Percentiles rank a stretch among this genome's conserved stretches.
These are phyloP conservation scores for Musa acuminata DNA, from an alignment of 176 grass and related monocot species.

Conservation along the genomic window DNA sequence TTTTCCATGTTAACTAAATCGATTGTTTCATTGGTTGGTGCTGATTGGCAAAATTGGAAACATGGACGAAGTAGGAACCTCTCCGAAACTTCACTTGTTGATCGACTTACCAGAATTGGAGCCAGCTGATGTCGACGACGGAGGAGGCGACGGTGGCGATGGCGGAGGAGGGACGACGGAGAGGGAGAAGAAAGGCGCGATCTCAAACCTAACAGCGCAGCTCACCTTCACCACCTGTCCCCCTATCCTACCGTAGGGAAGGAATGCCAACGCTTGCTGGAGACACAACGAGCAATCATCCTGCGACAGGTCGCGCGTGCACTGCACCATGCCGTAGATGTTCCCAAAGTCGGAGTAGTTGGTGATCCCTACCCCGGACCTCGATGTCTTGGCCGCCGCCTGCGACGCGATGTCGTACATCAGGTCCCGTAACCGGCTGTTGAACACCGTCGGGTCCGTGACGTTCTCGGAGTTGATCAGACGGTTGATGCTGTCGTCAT, in stretches of 20 bases:
- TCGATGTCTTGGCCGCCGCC: not conserved
- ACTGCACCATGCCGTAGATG: constrained; percentile 7
- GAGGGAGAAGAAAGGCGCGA: not conserved
- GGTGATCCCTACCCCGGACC: not conserved
- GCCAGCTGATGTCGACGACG: not conserved
- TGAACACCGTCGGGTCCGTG: not conserved
- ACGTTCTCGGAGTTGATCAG: not conserved
- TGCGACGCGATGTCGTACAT: not conserved
- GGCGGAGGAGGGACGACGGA: not conserved
- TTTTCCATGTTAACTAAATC: too few species aligned
- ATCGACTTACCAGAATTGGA: too few species aligned
- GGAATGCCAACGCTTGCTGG: not conserved
- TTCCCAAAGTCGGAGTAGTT: not conserved
- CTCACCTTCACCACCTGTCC: not conserved
- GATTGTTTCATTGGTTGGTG: too few species aligned
- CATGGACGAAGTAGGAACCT: not conserved
- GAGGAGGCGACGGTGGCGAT: not conserved
- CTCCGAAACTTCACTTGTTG: not conserved
- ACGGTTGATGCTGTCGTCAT: too few species aligned
- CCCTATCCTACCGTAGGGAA: not conserved
- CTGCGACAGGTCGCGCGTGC: too few species aligned
- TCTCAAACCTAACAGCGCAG: not conserved
- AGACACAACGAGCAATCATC: not conserved
- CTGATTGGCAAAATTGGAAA: not conserved
- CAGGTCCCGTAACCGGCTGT: not conserved